These are phyloP conservation scores for Rhodotorula sp. DNA, from an alignment of 1,284 basidiomycete genomes.

Conservation along the genomic window DNA sequence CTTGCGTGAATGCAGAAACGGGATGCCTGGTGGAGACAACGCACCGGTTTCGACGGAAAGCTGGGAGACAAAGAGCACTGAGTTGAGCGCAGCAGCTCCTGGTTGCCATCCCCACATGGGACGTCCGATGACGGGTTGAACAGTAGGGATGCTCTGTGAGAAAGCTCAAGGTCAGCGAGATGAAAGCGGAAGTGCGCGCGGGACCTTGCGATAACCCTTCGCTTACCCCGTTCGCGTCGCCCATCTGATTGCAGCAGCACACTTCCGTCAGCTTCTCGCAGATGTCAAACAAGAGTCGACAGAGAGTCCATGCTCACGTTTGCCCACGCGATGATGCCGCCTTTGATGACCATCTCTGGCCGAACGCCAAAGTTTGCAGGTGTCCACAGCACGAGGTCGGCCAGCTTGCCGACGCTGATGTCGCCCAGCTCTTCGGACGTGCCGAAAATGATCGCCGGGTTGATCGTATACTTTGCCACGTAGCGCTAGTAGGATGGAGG, in stretches of 20 bases:
- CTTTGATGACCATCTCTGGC: conserved; percentile 90
- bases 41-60: conserved; percentile 63
- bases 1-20: neutral
- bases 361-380: conserved; percentile 88
- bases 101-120: conserved; percentile 87
- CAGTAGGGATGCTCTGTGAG: conserved; percentile 74
- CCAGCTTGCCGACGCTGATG: conserved; percentile 75
- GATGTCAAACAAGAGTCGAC: too few relatives aligned
- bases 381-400: conserved; percentile 92
- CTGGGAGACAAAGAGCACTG: conserved; percentile 79
- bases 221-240: conserved; percentile 45
- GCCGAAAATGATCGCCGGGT: conserved; percentile 93
- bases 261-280: neutral
- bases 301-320: conserved; percentile 57
- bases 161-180: neutral
- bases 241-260: conserved; percentile 31
- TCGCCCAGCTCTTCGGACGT: conserved; percentile 85
- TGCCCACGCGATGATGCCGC: conserved; percentile 87
- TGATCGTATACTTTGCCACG: conserved; percentile 94
- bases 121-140: conserved; percentile 79
- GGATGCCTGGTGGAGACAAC: conserved; percentile 18
- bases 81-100: conserved; percentile 72
- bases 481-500: conserved; percentile 57
- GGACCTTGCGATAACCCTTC: neutral
- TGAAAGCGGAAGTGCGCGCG: neutral